Evolutionary conservation across 2,329 filamentous ascomycete species (phyloP).

Genomic region (Coleophoma crateriformis): DNA sequence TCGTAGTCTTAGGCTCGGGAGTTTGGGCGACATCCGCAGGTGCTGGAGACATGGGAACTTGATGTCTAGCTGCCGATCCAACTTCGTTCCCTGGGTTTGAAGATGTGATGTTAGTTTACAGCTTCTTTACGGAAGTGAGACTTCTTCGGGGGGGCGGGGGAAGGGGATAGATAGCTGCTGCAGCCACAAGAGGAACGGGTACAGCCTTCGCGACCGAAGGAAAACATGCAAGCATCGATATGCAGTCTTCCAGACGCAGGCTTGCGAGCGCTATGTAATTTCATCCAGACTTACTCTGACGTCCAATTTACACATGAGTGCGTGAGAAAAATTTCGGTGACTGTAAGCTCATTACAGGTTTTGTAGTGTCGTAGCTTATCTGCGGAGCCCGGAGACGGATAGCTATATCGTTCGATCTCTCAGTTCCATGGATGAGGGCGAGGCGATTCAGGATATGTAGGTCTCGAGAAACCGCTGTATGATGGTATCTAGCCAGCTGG

Average conservation of each 20-base stretch:
- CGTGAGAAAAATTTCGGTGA: constrained; percentile 3
- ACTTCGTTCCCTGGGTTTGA: no score
- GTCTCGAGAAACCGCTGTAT: no score
- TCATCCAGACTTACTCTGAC: constrained; percentile 2
- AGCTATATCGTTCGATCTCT: neutral
- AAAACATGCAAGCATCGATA: no score
- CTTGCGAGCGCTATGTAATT: no score
- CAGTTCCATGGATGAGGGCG: constrained; percentile 5
- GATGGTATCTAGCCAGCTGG: no score
- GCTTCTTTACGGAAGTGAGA: no score
- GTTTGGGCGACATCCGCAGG: constrained; percentile 50
- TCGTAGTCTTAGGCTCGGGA: constrained; percentile 47
- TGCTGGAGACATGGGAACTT: constrained; percentile 51
- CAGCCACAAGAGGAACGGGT: no score
- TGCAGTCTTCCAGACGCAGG: no score
- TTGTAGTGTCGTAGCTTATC: neutral
- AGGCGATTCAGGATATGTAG: neutral
- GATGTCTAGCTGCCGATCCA: neutral
- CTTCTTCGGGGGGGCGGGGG: no score
- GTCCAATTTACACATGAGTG: constrained; percentile 4
- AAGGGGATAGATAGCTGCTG: no score
- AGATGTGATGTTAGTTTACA: neutral
- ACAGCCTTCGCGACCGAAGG: no score
- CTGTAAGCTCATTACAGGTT: constrained; percentile 6
- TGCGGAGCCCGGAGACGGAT: neutral